These are phyloP conservation scores for Pythium rishiriense DNA, from an alignment of 352 stramenopile genomes.

Conservation along the genomic window DNA sequence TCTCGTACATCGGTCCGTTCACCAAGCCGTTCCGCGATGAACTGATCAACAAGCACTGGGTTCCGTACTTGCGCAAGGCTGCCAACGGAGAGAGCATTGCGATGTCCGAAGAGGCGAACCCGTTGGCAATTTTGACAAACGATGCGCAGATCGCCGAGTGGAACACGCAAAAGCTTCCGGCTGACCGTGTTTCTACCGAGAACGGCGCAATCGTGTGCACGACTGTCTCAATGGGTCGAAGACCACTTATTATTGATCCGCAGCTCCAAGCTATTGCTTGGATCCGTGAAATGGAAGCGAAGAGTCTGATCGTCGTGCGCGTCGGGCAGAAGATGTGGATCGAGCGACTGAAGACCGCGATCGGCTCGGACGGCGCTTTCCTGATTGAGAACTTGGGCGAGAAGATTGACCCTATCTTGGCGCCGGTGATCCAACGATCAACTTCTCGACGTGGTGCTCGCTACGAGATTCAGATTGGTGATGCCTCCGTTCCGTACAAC, in stretches of 20 bases:
- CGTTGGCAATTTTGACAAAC: conserved; percentile 90
- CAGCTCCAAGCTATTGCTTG: conserved; percentile 94
- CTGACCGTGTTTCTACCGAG: conserved; percentile 93
- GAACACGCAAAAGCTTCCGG: conserved; percentile 92
- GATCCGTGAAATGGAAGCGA: conserved; percentile 91
- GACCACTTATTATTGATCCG: conserved; percentile 93
- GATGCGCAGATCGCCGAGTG: conserved; percentile 93
- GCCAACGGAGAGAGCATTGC: conserved; percentile 85
- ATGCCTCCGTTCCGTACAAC: conserved; percentile 94
- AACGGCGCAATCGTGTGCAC: conserved; percentile 93
- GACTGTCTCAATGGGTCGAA: conserved; percentile 86
- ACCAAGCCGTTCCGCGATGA: conserved; percentile 94
- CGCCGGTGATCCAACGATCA: conserved; percentile 93
- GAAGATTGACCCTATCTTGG: conserved; percentile 93
- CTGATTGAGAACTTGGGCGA: conserved; percentile 95
- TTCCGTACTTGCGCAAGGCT: conserved; percentile 88
- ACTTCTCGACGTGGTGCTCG: conserved; percentile 92
- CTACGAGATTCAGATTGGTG: conserved; percentile 94
- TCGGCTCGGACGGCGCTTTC: conserved; percentile 92
- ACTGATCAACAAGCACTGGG: conserved; percentile 93
- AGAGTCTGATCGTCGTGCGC: conserved; percentile 92
- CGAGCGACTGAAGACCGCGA: conserved; percentile 91
- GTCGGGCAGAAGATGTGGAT: conserved; percentile 95
- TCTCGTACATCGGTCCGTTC: conserved; percentile 95
- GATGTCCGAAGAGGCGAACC: conserved; percentile 91